These are phyloP conservation scores for Aspergillus quadrilineatus DNA, from an alignment of 2,329 filamentous ascomycete species.

Conservation along the genomic window DNA sequence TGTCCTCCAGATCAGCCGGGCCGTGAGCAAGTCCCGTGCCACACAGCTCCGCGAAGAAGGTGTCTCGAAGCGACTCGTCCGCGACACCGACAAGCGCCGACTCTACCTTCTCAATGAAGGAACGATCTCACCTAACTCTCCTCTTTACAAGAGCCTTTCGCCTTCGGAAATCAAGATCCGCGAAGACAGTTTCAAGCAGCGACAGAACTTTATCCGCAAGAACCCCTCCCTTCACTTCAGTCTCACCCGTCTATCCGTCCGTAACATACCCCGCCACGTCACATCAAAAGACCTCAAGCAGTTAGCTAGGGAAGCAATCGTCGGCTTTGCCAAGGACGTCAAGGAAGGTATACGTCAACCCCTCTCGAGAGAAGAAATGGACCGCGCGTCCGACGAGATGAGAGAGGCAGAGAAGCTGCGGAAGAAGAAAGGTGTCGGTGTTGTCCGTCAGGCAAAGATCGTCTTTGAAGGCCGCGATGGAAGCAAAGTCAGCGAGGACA, in stretches of 20 bases:
- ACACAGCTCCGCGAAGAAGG: conserved; percentile 70
- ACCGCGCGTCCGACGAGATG: conserved; percentile 76
- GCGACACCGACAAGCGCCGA: conserved; percentile 83
- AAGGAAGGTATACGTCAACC: conserved; percentile 72
- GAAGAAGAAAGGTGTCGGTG: conserved; percentile 77
- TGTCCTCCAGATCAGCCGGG: conserved; percentile 77
- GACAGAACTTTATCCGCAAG: conserved; percentile 83
- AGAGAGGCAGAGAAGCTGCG: conserved; percentile 75
- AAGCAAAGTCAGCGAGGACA: conserved; percentile 74
- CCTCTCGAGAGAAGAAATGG: conserved; percentile 85
- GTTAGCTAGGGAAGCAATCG: conserved; percentile 85
- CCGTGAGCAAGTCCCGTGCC: conserved; percentile 81
- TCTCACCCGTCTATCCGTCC: conserved; percentile 83
- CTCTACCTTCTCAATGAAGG: conserved; percentile 88
- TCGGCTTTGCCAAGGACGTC: conserved; percentile 89
- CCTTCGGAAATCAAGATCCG: conserved; percentile 82
- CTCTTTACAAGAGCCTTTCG: conserved; percentile 73
- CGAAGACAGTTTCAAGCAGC: conserved; percentile 80
- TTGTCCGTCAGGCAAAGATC: conserved; percentile 91
- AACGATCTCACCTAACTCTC: conserved; percentile 71
- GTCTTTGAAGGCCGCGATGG: conserved; percentile 88
- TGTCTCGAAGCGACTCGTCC: conserved; percentile 59
- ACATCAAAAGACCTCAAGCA: conserved; percentile 86
- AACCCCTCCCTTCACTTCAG: conserved; percentile 89
- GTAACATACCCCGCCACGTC: conserved; percentile 83